A percentile compares a stretch with the other conserved stretches of the same genome.
These are phyloP conservation scores for Mycena rebaudengoi DNA, from an alignment of 768 basidiomycete genomes.

Conservation along the genomic window DNA sequence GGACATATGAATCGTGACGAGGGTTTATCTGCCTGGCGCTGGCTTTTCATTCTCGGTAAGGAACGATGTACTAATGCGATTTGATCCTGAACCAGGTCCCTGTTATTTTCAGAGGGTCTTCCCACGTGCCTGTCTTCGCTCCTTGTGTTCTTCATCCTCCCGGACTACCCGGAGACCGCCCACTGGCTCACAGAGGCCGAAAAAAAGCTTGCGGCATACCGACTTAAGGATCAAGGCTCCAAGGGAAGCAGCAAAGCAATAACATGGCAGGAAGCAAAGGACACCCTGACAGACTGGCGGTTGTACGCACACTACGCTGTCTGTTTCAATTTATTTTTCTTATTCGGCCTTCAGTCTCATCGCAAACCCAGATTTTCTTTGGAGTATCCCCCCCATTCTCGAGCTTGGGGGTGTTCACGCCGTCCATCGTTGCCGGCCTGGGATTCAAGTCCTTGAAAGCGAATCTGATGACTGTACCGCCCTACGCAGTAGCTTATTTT, in stretches of 20 bases:
- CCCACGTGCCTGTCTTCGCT: constrained; percentile 49
- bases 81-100: too few species aligned
- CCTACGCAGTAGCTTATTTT: constrained; percentile 46
- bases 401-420: constrained; percentile 56
- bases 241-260: constrained; percentile 36
- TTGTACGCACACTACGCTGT: constrained; percentile 49
- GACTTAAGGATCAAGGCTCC: constrained; percentile 35
- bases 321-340: constrained; percentile 6
- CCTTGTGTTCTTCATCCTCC: constrained; percentile 43
- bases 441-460: constrained; percentile 52
- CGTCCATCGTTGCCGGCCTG: constrained; percentile 60
- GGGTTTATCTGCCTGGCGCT: constrained; percentile 37
- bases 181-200: constrained; percentile 55
- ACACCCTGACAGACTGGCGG: constrained; percentile 46
- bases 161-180: constrained; percentile 60
- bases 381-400: constrained; percentile 54
- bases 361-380: constrained; percentile 38
- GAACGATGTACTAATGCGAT: too few species aligned
- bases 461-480: constrained; percentile 57
- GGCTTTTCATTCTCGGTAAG: constrained; percentile 34
- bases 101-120: too few species aligned
- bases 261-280: constrained; percentile 46
- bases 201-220: constrained; percentile 44
- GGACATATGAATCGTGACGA: constrained; percentile 34
- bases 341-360: too few species aligned